These are phyloP conservation scores for Silybum marianum DNA, from an alignment of 129 eudicot genomes.

Conservation along the genomic window DNA sequence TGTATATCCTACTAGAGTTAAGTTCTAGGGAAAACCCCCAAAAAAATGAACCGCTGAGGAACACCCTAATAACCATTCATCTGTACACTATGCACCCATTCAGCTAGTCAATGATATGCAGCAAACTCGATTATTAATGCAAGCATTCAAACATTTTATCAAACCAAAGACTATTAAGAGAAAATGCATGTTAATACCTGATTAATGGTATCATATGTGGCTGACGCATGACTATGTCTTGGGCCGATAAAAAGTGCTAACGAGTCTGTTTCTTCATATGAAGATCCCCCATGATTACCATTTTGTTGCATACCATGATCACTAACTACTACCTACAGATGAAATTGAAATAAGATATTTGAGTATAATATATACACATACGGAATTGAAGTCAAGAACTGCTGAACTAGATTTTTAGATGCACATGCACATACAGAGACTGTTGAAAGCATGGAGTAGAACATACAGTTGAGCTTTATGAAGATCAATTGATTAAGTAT, in stretches of 20 bases:
- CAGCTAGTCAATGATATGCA: background rate
- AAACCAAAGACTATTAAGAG: background rate
- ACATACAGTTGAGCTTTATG: background rate
- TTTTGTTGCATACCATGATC: conserved; percentile 94
- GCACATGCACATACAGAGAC: background rate
- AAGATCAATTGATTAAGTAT: background rate
- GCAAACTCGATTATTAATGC: background rate
- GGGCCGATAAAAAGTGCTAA: conserved; percentile 75
- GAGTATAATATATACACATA: background rate
- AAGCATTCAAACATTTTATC: background rate
- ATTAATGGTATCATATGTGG: conserved; percentile 43
- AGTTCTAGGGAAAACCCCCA: too few species aligned
- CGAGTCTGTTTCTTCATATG: conserved; percentile 91
- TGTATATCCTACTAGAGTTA: too few species aligned
- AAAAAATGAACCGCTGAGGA: too few species aligned
- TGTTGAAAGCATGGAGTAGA: conserved; percentile 4
- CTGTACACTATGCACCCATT: background rate
- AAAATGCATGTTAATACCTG: conserved; percentile 53
- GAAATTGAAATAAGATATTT: conserved; percentile 1
- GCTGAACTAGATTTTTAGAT: background rate
- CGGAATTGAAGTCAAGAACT: background rate
- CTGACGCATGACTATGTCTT: conserved; percentile 35
- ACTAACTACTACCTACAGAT: conserved; percentile 74
- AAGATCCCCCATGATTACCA: conserved; percentile 98
- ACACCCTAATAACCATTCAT: too few species aligned